phyloP scores from a whole-genome alignment of 23 red algal species.

The Gracilaria caudata region DNA sequence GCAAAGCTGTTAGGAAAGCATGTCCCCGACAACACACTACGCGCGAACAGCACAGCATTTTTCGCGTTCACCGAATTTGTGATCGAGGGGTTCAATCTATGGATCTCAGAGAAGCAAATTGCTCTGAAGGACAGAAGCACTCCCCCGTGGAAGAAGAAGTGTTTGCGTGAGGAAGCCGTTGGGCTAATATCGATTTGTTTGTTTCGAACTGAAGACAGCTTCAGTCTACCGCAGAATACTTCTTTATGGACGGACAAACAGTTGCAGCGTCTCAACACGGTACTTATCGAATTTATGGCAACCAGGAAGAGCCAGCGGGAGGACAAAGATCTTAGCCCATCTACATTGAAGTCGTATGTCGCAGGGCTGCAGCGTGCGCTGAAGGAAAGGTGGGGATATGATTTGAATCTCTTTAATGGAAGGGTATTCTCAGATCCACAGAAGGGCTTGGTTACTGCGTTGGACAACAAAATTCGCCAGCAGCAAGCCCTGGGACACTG shows the following conservation, averaged over 20 bases:
- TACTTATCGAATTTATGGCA: conserved; percentile 3
- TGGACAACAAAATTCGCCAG: no score
- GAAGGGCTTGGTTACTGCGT: no score
- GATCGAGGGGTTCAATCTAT: not conserved
- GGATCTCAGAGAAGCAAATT: not conserved
- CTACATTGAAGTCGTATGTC: not conserved
- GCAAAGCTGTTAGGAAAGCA: not conserved
- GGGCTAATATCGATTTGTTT: not conserved
- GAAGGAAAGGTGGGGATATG: not conserved
- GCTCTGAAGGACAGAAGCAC: not conserved
- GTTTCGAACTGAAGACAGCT: not conserved
- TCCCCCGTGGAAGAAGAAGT: not conserved
- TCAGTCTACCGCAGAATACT: not conserved
- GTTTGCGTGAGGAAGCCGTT: not conserved
- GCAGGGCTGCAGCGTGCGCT: not conserved
- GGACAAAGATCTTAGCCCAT: not conserved
- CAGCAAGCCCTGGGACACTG: no score
- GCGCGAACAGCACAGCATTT: not conserved
- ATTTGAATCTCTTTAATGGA: not conserved
- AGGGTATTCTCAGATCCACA: not conserved
- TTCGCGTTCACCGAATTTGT: not conserved
- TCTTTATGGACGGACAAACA: not conserved
- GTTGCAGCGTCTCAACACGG: not conserved
- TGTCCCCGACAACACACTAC: not conserved
- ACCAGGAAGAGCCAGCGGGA: not conserved